Base-by-base conservation (phyloP, 176 grass and related monocot genomes). In the Alloteropsis semialata region DNA sequence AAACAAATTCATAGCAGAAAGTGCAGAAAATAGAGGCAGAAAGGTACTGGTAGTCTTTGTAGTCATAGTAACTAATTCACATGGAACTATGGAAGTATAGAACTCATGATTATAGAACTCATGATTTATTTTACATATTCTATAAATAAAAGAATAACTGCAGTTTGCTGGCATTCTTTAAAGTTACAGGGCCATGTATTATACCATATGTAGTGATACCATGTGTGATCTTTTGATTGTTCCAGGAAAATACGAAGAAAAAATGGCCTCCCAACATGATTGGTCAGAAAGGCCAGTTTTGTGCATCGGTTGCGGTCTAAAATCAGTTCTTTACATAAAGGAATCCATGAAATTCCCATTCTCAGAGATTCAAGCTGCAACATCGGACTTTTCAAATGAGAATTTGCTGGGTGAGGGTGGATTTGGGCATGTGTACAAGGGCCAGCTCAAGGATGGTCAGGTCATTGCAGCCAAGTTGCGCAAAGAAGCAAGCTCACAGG, bases 371-470 rank as follows among this genome's bases (percentile, higher is more conserved):
- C 92, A 89, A 44, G 74, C 77, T 65, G 92, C 92, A 74, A 94
- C 92, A 45, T 87, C 76, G 27, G 69, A 89, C 53, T 94, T 94
- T 70, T 89, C 86, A 78, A 63, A 62, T 29, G 81, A 91, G 46
- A 87, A 94, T 75, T 74, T 94, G 53, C 36, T 94, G 30, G 89
- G 89, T 13, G 92, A 91, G 74, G 92, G 92, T 21, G 92, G 89
- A 51, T 94, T 94, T 84, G 92, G 92, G 28, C 67, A 58, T 87
- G 92, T 94, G 65, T 89, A 91, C 32, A 94, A 94, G 80, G 92
- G 92, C 9, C 77, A 71, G 70, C 92, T 94, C 42, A 94, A 94
- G 70, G 86, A 94, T 82, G 92, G 89, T 10, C 92, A 94, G 72
- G 42, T 82, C 30, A 94, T 94, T 75, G 92, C 89, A 44, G 92